Conservation (phyloP, 306 rosid genomes). For the Gillenia trifoliata region DNA sequence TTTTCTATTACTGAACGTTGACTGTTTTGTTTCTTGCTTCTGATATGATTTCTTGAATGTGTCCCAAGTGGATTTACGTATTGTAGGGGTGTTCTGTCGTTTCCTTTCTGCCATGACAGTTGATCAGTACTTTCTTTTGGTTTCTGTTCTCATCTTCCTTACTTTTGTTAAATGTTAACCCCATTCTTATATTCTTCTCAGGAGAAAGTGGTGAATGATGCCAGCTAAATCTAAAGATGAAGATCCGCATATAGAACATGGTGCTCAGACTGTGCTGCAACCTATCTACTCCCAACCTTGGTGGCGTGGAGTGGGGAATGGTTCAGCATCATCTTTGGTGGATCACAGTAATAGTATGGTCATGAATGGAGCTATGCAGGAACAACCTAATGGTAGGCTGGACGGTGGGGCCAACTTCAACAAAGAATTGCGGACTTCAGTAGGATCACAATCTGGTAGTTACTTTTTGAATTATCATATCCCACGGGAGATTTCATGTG, state of each 20-base stretch:
- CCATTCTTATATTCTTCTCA: conserved; percentile 4
- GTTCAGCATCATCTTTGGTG: conserved; percentile 34
- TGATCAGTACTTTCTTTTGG: not conserved
- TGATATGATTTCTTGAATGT: not conserved
- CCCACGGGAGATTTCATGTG: not conserved
- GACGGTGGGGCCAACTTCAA: conserved; percentile 25
- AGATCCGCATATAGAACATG: conserved; percentile 26
- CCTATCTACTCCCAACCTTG: conserved; percentile 48
- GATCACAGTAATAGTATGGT: conserved; percentile 37
- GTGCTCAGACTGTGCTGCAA: conserved; percentile 35
- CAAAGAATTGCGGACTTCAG: conserved; percentile 25
- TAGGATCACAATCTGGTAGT: conserved; percentile 38
- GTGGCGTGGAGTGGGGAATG: conserved; percentile 53
- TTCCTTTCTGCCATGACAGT: not conserved
- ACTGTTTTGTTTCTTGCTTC: not conserved
- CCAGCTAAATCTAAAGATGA: conserved; percentile 57
- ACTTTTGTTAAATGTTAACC: conserved; percentile 1
- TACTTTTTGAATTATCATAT: conserved; percentile 18
- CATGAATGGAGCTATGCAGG: conserved; percentile 26
- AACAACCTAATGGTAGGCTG: conserved; percentile 27
- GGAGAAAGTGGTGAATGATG: conserved; percentile 52
- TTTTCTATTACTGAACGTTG: not conserved
- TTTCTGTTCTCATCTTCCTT: not conserved
- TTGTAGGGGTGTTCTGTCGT: not conserved
- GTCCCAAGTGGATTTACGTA: no score